Evolutionary conservation across 1,284 basidiomycete species (phyloP).

Genomic region (Melampsora americana): DNA sequence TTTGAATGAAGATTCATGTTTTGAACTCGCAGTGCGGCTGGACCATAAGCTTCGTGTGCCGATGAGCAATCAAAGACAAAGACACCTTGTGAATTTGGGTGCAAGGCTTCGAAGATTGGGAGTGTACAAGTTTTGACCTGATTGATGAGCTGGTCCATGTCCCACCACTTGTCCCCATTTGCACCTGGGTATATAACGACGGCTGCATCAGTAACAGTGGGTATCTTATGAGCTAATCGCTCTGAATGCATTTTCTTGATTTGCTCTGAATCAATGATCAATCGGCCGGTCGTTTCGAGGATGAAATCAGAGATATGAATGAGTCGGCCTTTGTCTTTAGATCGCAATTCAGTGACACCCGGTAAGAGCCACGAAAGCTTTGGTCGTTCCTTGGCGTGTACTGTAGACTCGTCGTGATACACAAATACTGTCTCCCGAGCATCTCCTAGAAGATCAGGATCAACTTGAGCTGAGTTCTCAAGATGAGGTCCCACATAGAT

Average conservation of each 20-base stretch:
- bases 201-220: background rate
- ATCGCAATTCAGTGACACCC: background rate
- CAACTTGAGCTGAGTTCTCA: background rate
- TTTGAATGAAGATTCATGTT: background rate
- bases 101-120: conserved; percentile 8
- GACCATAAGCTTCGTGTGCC: conserved; percentile 1
- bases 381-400: conserved; percentile 17
- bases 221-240: background rate
- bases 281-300: background rate
- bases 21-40: background rate
- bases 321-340: conserved; percentile 8
- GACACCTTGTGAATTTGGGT: conserved; percentile 2
- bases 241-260: background rate
- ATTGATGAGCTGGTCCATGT: conserved; percentile 11
- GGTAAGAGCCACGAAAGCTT: conserved; percentile 11
- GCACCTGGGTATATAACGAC: conserved; percentile 16
- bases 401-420: conserved; percentile 18
- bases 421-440: conserved; percentile 7
- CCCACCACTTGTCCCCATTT: conserved; percentile 7
- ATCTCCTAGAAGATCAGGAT: conserved; percentile 1
- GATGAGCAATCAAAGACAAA: conserved; percentile 23
- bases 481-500: background rate
- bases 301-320: conserved; percentile 28
- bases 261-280: background rate
- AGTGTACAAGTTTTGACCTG: background rate